Evolutionary conservation across 352 stramenopile genomes (phyloP).

Genomic region (Pseudoperonospora humuli): DNA sequence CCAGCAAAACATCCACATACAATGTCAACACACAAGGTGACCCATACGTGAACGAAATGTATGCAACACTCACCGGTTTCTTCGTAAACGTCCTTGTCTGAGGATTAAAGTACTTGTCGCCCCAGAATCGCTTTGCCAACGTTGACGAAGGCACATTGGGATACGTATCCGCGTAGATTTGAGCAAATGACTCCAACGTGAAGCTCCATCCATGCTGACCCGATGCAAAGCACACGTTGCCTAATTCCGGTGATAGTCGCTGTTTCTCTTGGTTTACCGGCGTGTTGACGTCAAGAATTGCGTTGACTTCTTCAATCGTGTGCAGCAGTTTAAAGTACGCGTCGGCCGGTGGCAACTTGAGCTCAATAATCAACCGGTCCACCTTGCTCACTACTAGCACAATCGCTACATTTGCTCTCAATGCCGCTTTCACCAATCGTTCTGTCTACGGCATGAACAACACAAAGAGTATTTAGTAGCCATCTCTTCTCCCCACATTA

Average conservation of each 20-base stretch:
- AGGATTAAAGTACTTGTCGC: slow-evolving; percentile 95
- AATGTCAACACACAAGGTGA: not conserved
- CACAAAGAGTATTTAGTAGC: too few species aligned
- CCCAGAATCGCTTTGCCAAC: slow-evolving; percentile 93
- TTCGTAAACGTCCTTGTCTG: slow-evolving; percentile 89
- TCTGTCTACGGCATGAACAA: slow-evolving; percentile 77
- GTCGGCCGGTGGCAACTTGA: slow-evolving; percentile 96
- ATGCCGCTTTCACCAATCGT: slow-evolving; percentile 88
- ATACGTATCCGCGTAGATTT: slow-evolving; percentile 70
- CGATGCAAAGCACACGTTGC: slow-evolving; percentile 98
- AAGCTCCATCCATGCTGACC: slow-evolving; percentile 96
- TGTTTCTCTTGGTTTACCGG: slow-evolving; percentile 33
- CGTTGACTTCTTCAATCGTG: slow-evolving; percentile 97
- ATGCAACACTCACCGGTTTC: slow-evolving; percentile 52
- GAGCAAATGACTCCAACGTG: slow-evolving; percentile 93
- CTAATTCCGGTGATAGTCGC: slow-evolving; percentile 86
- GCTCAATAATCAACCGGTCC: slow-evolving; percentile 97
- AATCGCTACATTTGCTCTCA: slow-evolving; percentile 87
- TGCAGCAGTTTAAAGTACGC: slow-evolving; percentile 98
- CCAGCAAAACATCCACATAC: too few species aligned
- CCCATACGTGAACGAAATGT: not conserved
- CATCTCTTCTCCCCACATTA: too few species aligned
- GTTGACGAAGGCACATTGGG: slow-evolving; percentile 67
- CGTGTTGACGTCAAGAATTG: slow-evolving; percentile 73
- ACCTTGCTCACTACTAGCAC: slow-evolving; percentile 96